Base-by-base conservation (phyloP, 305 asterid species). In the Fraxinus sp. region DNA sequence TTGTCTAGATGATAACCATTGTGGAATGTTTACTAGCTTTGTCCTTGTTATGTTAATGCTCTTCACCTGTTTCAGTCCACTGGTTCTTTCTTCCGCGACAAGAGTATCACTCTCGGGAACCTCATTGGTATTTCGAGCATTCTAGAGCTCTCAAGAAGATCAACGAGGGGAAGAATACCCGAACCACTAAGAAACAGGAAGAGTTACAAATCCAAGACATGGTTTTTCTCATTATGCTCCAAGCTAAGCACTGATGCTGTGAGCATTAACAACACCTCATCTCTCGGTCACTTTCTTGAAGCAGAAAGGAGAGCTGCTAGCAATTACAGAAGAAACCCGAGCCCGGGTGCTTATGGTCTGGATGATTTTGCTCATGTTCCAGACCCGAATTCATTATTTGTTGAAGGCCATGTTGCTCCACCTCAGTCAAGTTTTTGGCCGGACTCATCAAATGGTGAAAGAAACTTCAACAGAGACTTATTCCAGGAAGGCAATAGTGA, bases 231-330 rank as follows among this genome's bases (percentile, higher is more conserved):
- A 0, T 86, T 93, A 2, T 93, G 95, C 84, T 89, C 93, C n/a
- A 90, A 88, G 84, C 87, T 90, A 22, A 85, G 86, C 86, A 89
- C 94, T 13, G 94, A 93, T 76, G 95, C 92, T 32, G 92, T 93
- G 46, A 89, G 72, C 89, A 86, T 84, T 72, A 79, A 76, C 74
- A 78, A 82, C 35, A 80, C 87, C 52, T 90, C 88, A 0, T 91
- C 94, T 32, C 95, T 91, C 22, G 93, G 89, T 78, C 91, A 93
- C 83, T 90, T 90, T 86, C 97, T 93, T 70, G 92, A 91, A 82
- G 93, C 88, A 1, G 94, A 93, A 75, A 86, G 95, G 81, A 84
- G 84, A 81, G 95, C 88, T 5, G 88, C 90, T 80, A 78, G 33
- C 75, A 81, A 20, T 55, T 82, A 46, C 85, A 82, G 88, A 74